A percentile compares a stretch with the other conserved stretches of the same genome.
Conservation (phyloP, 139 green algal species). For the Medakamo hakoo region DNA sequence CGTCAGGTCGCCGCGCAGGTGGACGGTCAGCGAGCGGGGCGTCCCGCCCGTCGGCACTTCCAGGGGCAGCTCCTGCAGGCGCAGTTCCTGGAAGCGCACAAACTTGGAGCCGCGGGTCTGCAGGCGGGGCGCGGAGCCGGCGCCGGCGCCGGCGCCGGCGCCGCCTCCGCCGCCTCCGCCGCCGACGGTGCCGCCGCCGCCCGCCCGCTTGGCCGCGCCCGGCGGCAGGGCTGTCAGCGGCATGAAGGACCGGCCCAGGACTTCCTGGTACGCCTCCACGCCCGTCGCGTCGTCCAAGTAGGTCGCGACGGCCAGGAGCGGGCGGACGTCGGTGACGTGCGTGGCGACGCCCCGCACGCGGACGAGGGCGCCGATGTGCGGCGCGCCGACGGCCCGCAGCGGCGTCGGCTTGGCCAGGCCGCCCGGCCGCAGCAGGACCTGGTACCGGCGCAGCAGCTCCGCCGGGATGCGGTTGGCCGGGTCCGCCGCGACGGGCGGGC, state of each 20-base stretch:
- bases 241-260: conserved; percentile 12
- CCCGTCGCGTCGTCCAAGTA: conserved; percentile 83
- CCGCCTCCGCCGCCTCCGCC: conserved; percentile 15
- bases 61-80: conserved; percentile 42
- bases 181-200: no score
- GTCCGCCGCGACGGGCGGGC: conserved; percentile 7
- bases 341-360: conserved; percentile 81
- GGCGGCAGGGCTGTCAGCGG: neutral
- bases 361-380: conserved; percentile 75
- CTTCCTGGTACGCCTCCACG: conserved; percentile 91
- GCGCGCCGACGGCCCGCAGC: conserved; percentile 52
- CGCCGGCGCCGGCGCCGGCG: neutral
- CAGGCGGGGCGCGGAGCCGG: conserved; percentile 12
- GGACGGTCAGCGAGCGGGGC: conserved; percentile 73
- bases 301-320: conserved; percentile 73
- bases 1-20: conserved; percentile 74
- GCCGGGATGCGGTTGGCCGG: conserved; percentile 39
- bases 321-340: conserved; percentile 83
- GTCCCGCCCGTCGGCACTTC: conserved; percentile 84
- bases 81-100: conserved; percentile 81
- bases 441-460: conserved; percentile 66
- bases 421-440: conserved; percentile 55
- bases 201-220: no score
- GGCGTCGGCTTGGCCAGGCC: conserved; percentile 21
- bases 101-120: conserved; percentile 83